Base-by-base conservation (phyloP, 345 rosid genomes). In the Eutrema japonicum region DNA sequence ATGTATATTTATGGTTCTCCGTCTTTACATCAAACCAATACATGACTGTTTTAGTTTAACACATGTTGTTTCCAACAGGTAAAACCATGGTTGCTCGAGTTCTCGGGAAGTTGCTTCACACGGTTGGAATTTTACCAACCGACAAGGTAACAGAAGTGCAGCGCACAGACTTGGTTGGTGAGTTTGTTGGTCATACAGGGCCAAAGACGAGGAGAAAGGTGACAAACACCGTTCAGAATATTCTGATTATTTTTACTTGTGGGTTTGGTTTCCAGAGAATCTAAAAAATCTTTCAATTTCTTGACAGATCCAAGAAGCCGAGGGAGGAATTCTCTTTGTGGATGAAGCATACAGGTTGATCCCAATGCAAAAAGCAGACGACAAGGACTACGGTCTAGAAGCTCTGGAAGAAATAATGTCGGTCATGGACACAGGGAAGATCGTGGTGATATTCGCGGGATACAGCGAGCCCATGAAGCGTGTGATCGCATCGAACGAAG, bases 381-480 rank as follows among this genome's bases (percentile, higher is more conserved):
- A 92, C 45, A 96, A 90, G 70, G 99, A 96, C 80, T 96, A 92
- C 10, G 99, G 99, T 8, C 77, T 96, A 56, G 99, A 96, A 85
- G 99, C 99, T 14, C 68, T 96, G 9, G 99, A 96, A 81, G 97
- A 92, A 68, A 92, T 96, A 42, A 96, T 96, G 99, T 92, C 97
- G 0, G 90, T 92, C 52, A 96, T 96, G 99, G 98, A 96, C 79
- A 79, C 81, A 4, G 99, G 99, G 33, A 89, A 83, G 58, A 77
- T 96, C 16, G 86, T 92, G 16, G 98, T 96, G 69, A 96, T 96
- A 85, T 96, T 92, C 18, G 98, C 98, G 0, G 97, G 99, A 13
- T 96, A 96, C 74, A 84, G 90, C 10, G 98, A 96, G 76, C 99
- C 98, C 54, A 96, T 96, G 99, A 86, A 89, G 81, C 94, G 97